Evolutionary conservation across 805 yeast genomes (phyloP).

Genomic region (Groenewaldozyma tartarivorans): DNA sequence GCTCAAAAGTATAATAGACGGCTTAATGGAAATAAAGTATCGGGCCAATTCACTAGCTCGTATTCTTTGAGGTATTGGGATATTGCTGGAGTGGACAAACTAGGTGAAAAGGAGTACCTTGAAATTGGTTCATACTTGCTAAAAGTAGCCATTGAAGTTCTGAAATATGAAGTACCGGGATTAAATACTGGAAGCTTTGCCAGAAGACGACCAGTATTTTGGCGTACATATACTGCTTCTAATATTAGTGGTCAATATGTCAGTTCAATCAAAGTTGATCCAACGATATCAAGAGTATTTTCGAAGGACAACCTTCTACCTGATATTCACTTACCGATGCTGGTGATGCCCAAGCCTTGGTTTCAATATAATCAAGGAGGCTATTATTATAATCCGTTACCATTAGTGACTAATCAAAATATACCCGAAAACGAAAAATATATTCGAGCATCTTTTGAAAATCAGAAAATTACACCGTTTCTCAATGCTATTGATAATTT

Average conservation of each 20-base stretch:
- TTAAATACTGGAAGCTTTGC: background rate
- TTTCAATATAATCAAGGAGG: slow-evolving; percentile 73
- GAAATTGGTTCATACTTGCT: background rate
- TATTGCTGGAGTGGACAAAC: background rate
- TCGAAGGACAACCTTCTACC: slow-evolving; percentile 51
- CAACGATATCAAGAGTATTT: slow-evolving; percentile 50
- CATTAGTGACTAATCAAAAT: slow-evolving; percentile 28
- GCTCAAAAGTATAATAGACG: background rate
- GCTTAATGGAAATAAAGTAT: background rate
- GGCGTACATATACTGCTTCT: slow-evolving; percentile 71
- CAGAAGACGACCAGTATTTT: slow-evolving; percentile 62
- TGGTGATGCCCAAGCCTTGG: slow-evolving; percentile 83
- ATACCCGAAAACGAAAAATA: slow-evolving; percentile 86
- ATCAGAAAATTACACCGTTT: slow-evolving; percentile 53
- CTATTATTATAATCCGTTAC: slow-evolving; percentile 43
- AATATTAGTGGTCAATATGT: slow-evolving; percentile 18
- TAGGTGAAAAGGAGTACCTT: background rate
- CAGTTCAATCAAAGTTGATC: slow-evolving; percentile 65
- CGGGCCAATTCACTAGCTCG: background rate
- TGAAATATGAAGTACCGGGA: background rate
- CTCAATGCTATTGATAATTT: slow-evolving; percentile 74
- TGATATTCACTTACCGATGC: slow-evolving; percentile 86
- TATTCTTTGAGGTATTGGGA: background rate
- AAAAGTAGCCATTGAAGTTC: background rate
- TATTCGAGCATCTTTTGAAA: slow-evolving; percentile 67